These are phyloP conservation scores for Periconia digitata DNA, from an alignment of 2,329 filamentous ascomycete species.

Conservation along the genomic window DNA sequence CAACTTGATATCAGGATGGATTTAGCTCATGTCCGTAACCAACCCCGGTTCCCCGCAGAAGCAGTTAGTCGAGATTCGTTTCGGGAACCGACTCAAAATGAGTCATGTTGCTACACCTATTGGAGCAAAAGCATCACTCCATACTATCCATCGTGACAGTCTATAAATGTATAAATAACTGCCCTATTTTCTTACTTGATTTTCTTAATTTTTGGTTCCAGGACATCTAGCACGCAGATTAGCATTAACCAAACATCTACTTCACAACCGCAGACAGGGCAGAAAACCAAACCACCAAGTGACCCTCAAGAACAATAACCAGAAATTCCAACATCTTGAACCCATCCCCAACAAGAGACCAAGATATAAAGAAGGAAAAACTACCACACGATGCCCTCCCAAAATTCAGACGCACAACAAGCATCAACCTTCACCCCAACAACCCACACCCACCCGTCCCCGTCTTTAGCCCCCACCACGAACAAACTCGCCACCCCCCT, in stretches of 20 bases:
- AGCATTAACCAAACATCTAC: too few species aligned
- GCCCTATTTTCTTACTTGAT: background rate
- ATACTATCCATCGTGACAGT: background rate
- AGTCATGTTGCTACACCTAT: background rate
- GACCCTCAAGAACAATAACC: too few species aligned
- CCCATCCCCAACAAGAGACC: too few species aligned
- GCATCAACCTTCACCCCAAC: slow-evolving; percentile 20
- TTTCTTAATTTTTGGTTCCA: background rate
- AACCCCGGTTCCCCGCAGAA: too few species aligned
- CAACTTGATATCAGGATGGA: too few species aligned
- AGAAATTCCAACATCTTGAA: too few species aligned
- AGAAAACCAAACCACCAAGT: too few species aligned
- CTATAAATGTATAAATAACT: background rate
- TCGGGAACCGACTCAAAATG: background rate
- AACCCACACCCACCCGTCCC: slow-evolving; percentile 12
- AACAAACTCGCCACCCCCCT: slow-evolving; percentile 23
- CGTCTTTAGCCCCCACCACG: slow-evolving; percentile 14
- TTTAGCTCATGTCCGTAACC: too few species aligned
- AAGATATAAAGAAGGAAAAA: background rate
- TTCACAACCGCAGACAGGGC: too few species aligned
- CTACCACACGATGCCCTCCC: slow-evolving; percentile 9
- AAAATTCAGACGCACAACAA: slow-evolving; percentile 17
- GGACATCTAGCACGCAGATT: too few species aligned
- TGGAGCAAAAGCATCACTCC: background rate
- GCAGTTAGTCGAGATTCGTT: too few species aligned